Evolutionary conservation across 1,139 yeast species (phyloP).

Genomic region (Diutina sp.): DNA sequence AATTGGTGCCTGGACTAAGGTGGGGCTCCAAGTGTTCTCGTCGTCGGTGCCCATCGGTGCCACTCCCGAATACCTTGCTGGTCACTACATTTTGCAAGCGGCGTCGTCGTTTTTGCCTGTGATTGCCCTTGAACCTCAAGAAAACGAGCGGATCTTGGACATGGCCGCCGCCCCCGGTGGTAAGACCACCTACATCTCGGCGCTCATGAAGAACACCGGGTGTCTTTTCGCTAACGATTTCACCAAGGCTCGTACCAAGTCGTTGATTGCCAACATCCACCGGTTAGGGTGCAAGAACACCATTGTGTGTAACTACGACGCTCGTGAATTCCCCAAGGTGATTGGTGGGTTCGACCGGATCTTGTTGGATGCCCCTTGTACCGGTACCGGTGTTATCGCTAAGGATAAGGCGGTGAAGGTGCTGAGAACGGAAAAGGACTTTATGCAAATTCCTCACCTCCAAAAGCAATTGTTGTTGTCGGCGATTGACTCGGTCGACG

Average conservation of each 20-base stretch:
- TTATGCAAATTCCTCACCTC: constrained; percentile 89
- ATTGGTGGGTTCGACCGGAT: constrained; percentile 97
- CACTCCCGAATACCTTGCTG: constrained; percentile 96
- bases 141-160: constrained; percentile 86
- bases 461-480: constrained; percentile 88
- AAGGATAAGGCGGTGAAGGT: constrained; percentile 94
- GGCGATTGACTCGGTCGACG: constrained; percentile 96
- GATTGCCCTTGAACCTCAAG: constrained; percentile 94
- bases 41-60: constrained; percentile 99
- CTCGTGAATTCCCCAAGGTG: constrained; percentile 95
- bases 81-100: constrained; percentile 95
- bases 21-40: constrained; percentile 91
- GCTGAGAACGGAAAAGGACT: constrained; percentile 90
- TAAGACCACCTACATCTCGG: constrained; percentile 91
- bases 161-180: constrained; percentile 99
- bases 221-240: constrained; percentile 96
- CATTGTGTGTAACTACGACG: constrained; percentile 94
- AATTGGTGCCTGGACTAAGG: constrained; percentile 96
- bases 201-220: constrained; percentile 96
- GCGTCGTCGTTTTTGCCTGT: constrained; percentile 97
- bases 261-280: constrained; percentile 93
- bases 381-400: constrained; percentile 98
- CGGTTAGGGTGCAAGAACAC: constrained; percentile 95
- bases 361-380: constrained; percentile 95
- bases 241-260: constrained; percentile 90